Evolutionary conservation across 2,329 filamentous ascomycete species (phyloP).

Genomic region (Aspergillus pseudoglaucus): DNA sequence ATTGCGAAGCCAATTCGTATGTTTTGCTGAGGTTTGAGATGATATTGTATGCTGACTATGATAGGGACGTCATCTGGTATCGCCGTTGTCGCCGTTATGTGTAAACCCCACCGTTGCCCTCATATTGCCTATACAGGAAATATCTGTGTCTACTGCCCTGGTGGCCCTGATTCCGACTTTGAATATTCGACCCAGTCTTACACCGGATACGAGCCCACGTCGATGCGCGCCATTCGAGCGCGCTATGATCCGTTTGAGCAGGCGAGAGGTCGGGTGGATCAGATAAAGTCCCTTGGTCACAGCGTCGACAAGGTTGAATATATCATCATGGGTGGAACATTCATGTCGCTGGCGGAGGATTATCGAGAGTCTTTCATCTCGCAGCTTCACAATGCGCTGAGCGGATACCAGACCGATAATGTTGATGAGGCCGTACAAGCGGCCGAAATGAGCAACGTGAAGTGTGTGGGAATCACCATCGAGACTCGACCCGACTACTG

Average conservation of each 20-base stretch:
- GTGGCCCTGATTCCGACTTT: conserved; percentile 95
- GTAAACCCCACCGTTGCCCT: conserved; percentile 94
- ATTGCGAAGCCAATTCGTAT: conserved; percentile 92
- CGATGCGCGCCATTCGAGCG: conserved; percentile 94
- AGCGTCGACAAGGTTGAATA: conserved; percentile 99
- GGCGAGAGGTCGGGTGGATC: conserved; percentile 88
- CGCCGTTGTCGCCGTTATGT: conserved; percentile 98
- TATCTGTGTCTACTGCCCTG: conserved; percentile 97
- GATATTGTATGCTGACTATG: conserved; percentile 9
- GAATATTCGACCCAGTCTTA: conserved; percentile 99
- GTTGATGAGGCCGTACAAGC: conserved; percentile 94
- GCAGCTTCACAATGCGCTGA: conserved; percentile 92
- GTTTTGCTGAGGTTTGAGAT: conserved; percentile 18
- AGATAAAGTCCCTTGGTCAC: conserved; percentile 91
- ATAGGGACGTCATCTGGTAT: conserved; percentile 89
- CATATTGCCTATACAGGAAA: conserved; percentile 98
- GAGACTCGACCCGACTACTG: conserved; percentile 97
- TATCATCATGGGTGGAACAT: conserved; percentile 99
- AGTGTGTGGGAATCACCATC: conserved; percentile 97
- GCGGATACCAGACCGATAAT: conserved; percentile 86
- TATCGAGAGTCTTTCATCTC: conserved; percentile 93
- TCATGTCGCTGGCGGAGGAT: conserved; percentile 87
- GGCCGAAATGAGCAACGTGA: conserved; percentile 92
- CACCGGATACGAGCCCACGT: conserved; percentile 96
- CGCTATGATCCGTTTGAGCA: conserved; percentile 98